phyloP scores from a whole-genome alignment of 2,329 filamentous ascomycete species.

The Ceratocystis destructans region DNA sequence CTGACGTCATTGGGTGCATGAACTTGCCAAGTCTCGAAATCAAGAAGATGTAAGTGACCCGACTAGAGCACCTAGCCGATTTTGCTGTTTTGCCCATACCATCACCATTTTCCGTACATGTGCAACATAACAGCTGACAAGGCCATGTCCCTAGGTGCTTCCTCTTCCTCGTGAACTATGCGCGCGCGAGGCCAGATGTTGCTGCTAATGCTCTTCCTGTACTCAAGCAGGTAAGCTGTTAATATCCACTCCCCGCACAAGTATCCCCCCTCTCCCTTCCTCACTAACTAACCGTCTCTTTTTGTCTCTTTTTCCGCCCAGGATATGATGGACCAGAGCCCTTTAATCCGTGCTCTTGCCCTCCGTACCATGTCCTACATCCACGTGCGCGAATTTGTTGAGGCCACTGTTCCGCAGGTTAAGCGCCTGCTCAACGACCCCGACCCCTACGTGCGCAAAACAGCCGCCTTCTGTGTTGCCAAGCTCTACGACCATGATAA shows the following conservation, averaged over 20 bases:
- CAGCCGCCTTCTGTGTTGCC: constrained; percentile 87
- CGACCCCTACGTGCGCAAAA: constrained; percentile 96
- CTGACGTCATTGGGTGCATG: constrained; percentile 93
- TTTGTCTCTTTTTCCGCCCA: constrained; percentile 26
- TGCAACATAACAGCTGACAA: background rate
- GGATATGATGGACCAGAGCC: constrained; percentile 91
- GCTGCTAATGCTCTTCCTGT: constrained; percentile 86
- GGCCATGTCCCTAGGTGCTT: constrained; percentile 63
- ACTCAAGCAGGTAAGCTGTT: constrained; percentile 42
- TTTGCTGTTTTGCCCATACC: too few species aligned
- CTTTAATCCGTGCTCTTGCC: constrained; percentile 79
- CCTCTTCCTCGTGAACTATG: constrained; percentile 92
- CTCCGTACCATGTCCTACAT: constrained; percentile 95
- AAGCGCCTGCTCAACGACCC: constrained; percentile 70
- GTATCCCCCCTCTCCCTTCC: background rate
- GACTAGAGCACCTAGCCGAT: background rate
- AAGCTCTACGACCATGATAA: constrained; percentile 97
- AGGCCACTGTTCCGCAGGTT: constrained; percentile 72
- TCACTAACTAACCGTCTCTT: background rate
- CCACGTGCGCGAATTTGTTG: constrained; percentile 89
- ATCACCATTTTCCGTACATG: too few species aligned
- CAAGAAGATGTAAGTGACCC: constrained; percentile 79
- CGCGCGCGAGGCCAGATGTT: constrained; percentile 83
- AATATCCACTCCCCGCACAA: background rate
- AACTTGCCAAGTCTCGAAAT: constrained; percentile 87